Percentiles rank a stretch among this genome's conserved stretches.
Evolutionary conservation across 805 yeast genomes (phyloP).

Genomic region (Yarrowia phangngaensis): DNA sequence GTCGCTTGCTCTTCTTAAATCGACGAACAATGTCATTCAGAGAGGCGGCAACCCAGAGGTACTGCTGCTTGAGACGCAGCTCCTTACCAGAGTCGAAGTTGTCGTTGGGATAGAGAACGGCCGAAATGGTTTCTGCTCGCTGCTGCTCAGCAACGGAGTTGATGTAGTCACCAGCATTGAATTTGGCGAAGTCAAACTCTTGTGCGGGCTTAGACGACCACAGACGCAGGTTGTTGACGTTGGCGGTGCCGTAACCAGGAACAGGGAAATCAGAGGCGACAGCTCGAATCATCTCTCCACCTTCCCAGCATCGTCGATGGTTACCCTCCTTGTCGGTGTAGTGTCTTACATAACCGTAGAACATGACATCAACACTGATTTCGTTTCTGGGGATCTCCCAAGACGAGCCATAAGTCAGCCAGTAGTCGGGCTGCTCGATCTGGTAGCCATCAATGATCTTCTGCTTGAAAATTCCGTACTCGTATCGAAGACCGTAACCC

Average conservation of each 20-base stretch:
- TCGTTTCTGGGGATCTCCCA: slow-evolving; percentile 90
- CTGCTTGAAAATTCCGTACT: slow-evolving; percentile 90
- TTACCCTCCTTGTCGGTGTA: slow-evolving; percentile 49
- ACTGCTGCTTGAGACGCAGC: slow-evolving; percentile 88
- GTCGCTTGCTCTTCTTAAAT: slow-evolving; percentile 69
- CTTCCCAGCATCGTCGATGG: slow-evolving; percentile 67
- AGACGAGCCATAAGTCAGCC: slow-evolving; percentile 85
- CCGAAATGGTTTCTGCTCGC: slow-evolving; percentile 85
- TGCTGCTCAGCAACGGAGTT: slow-evolving; percentile 82
- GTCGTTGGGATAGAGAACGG: slow-evolving; percentile 91
- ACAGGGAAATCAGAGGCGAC: slow-evolving; percentile 88
- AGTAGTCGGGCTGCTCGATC: slow-evolving; percentile 90
- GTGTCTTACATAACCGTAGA: slow-evolving; percentile 75
- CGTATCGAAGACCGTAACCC: slow-evolving; percentile 94
- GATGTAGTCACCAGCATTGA: slow-evolving; percentile 85
- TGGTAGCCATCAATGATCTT: slow-evolving; percentile 87
- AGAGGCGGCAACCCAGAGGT: slow-evolving; percentile 95
- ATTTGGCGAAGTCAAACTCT: slow-evolving; percentile 86
- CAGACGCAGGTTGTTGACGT: slow-evolving; percentile 82
- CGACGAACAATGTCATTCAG: slow-evolving; percentile 86
- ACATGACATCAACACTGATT: slow-evolving; percentile 84
- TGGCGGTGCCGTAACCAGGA: slow-evolving; percentile 75
- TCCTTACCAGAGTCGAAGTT: slow-evolving; percentile 89
- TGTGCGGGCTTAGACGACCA: slow-evolving; percentile 89
- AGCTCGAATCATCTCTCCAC: slow-evolving; percentile 86